Base-by-base conservation (phyloP, 495 filamentous ascomycete genomes). In the Alectoria sarmentosa region DNA sequence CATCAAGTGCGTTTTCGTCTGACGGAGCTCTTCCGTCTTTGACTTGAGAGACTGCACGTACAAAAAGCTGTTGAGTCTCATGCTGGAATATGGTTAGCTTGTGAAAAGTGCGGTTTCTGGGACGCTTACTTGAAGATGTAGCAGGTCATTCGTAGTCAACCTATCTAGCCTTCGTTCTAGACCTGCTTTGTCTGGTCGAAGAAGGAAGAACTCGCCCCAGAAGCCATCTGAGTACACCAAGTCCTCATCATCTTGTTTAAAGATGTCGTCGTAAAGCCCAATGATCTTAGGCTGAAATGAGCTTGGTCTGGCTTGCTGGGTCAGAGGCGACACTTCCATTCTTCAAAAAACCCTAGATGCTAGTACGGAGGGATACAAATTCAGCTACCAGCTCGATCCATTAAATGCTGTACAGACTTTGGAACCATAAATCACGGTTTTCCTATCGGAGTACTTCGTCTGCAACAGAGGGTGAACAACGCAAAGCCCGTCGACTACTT, bases 181-280 rank as follows among this genome's bases (percentile, higher is more conserved):
- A 59, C 84, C 81, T 1, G 78, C 73, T 46, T 82, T 80, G 72
- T 96, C 88, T 38, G 94, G 92, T 58, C 83, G 83, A 58, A 96
- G 80, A 48, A 98, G 80, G 76, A 98, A 98, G 76, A 98, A 90
- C 76, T 97, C 93, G 61, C 84, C 82, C 95, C 94, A 99, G 76
- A 97, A 99, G 13, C 92, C 94, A 65, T 96, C 91, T 0, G 88
- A 83, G 59, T 85, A 86, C 44, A 90, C 86, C 46, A 82, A 76
- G 64, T 81, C 82, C 54, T 91, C 88, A 49, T 82, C 75, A 39
- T 86, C 82, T 69, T 85, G 76, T 86, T 39, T 87, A 76, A 98
- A 92, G 58, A 98, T 79, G 60, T 82, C 80, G 74, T 93, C 86
- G 74, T 98, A 98, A 42, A 98, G 84, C 69, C 87, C 82, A 44